A percentile compares a stretch with the other conserved stretches of the same genome.
Conservation (phyloP, 768 basidiomycete genomes). For the Lactifluus pinguis region DNA sequence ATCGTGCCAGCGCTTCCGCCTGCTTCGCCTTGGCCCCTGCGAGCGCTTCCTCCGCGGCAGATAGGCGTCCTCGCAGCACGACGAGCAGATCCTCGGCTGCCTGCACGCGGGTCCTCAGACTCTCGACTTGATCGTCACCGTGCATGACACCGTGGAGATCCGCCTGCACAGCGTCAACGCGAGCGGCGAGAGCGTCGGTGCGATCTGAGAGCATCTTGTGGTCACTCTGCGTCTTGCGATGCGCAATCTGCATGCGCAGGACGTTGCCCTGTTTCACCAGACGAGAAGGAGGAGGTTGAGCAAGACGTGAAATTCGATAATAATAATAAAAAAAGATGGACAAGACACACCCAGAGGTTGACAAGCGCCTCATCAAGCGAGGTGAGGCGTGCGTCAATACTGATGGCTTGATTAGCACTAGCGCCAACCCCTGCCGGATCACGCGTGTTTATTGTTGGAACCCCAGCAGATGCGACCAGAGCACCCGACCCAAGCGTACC, state of each 20-base stretch:
- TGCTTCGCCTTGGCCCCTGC: conserved; percentile 12
- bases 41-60: neutral
- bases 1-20: conserved; percentile 29
- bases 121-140: neutral
- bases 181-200: conserved; percentile 14
- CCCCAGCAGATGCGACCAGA: neutral
- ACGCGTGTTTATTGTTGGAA: neutral
- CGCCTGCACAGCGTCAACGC: conserved; percentile 14
- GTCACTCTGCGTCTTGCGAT: conserved; percentile 20
- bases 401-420: neutral
- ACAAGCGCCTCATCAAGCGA: conserved; percentile 20
- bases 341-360: conserved; percentile 17
- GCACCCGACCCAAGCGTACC: neutral
- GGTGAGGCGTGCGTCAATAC: conserved; percentile 8
- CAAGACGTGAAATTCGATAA: neutral
- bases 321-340: neutral
- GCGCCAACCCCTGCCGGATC: neutral
- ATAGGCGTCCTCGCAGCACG: conserved; percentile 4
- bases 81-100: conserved; percentile 1
- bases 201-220: conserved; percentile 19
- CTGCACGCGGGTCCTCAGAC: neutral
- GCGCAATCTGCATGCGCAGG: conserved; percentile 19
- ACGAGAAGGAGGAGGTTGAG: neutral
- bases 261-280: conserved; percentile 12
- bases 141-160: neutral